Base-by-base conservation (phyloP, 140 eudicot species). In the Oenanthe javanica region DNA sequence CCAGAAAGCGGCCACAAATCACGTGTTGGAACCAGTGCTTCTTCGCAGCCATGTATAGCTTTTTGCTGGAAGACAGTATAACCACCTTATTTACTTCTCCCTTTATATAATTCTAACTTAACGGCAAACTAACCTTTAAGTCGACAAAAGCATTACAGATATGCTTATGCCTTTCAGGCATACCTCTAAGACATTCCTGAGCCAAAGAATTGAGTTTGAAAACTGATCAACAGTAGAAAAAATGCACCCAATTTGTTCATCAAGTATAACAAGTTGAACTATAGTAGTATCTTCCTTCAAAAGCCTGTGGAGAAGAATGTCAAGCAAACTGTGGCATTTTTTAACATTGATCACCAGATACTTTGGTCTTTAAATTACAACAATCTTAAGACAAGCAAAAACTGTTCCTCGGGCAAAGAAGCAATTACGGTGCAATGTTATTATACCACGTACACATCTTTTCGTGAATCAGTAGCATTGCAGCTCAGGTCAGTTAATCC, bases 251-350 rank as follows among this genome's bases (percentile, higher is more conserved):
- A 92, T 84, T 86, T 84, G 90, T 90, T 89, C 95, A 90, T 90
- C 96, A 94, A 87, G 84, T 86, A 82, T 85, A 86, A 91, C 93
- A 91, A 94, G 89, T 91, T 82, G 92, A 89, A 87, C 79, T 89
- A 90, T 89, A 89, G 90, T 94, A 89, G 91, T 87, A 88, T 91
- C 99, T 89, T 90, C 96, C 97, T 88, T 93, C 92, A 89, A 81
- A 75, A 89, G 88, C 97, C 97, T 92, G 99, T 91, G 86, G 92
- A 93, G 88, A 88, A 93, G 91, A 89, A 88, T 82, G 91, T 93
- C 96, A 93, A 93, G 97, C 84, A 86, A 86, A 90, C 87, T 86
- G 90, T 84, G 76, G 92, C 90, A 95, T 86, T 87, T 90, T 63
- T 84, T 79, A 82, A 87, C 87, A 76, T 87, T 87, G 73, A 89